phyloP scores from a whole-genome alignment of 805 yeast species.

The Scheffersomyces spartinae region DNA sequence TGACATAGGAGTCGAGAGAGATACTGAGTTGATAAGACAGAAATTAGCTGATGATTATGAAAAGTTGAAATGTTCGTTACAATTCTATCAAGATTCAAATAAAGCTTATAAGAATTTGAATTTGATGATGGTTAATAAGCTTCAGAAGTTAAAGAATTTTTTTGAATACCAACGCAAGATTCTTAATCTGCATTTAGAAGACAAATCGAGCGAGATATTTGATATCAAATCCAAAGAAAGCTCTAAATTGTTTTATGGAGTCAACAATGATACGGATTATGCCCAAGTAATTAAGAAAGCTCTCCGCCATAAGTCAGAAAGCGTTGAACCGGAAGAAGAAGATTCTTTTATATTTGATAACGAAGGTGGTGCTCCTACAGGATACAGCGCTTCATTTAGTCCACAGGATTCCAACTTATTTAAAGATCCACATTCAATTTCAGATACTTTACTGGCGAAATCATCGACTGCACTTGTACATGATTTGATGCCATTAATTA shows the following conservation, averaged over 20 bases:
- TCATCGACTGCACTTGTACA: too few relatives aligned
- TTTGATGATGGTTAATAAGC: slow-evolving; percentile 17
- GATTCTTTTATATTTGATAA: too few relatives aligned
- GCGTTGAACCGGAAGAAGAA: too few relatives aligned
- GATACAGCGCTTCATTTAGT: too few relatives aligned
- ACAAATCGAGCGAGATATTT: slow-evolving; percentile 7
- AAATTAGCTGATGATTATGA: slow-evolving; percentile 21
- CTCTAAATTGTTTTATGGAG: too few relatives aligned
- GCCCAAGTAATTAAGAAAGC: too few relatives aligned
- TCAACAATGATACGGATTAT: too few relatives aligned
- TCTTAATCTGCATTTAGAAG: slow-evolving; percentile 11
- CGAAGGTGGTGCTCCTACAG: too few relatives aligned
- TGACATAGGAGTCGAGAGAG: slow-evolving; percentile 14
- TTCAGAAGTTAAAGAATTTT: slow-evolving; percentile 26
- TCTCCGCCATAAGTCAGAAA: too few relatives aligned
- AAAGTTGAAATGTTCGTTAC: slow-evolving; percentile 15
- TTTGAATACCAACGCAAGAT: slow-evolving; percentile 23
- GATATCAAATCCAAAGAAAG: slow-evolving; percentile 12
- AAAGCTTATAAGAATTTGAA: slow-evolving; percentile 20
- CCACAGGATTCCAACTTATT: too few relatives aligned
- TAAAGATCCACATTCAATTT: too few relatives aligned
- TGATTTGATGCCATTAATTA: slow-evolving; percentile 31
- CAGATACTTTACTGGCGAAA: too few relatives aligned
- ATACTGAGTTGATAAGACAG: slow-evolving; percentile 20
- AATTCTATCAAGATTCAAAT: slow-evolving; percentile 27